Conservation (phyloP, 192 early-diverging fungal species). For the Coemansia umbellata region DNA sequence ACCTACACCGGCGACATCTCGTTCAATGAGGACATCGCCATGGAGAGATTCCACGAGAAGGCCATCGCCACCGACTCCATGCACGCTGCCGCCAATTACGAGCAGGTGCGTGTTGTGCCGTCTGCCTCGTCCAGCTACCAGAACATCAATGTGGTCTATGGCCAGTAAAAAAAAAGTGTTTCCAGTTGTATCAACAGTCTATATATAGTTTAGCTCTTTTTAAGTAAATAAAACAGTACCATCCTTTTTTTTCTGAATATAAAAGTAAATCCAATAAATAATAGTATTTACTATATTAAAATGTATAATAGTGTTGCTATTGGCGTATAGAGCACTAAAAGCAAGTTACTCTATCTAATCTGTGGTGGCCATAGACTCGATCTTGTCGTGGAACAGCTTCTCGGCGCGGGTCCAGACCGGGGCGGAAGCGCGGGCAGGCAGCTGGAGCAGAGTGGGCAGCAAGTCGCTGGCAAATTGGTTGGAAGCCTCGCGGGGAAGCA, state of each 20-base stretch:
- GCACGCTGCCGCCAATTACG: slow-evolving; percentile 43
- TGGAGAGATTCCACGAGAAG: slow-evolving; percentile 47
- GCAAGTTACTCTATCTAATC: slow-evolving; percentile 14
- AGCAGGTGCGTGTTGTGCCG: slow-evolving; percentile 36
- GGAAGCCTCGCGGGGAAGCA: slow-evolving; percentile 88
- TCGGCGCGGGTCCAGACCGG: slow-evolving; percentile 83
- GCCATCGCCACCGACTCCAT: slow-evolving; percentile 45
- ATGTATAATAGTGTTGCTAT: no score
- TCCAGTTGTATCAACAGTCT: neutral
- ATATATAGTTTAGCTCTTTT: no score
- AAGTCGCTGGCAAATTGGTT: slow-evolving; percentile 86
- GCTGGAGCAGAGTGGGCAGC: slow-evolving; percentile 74
- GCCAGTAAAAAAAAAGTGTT: slow-evolving; percentile 18
- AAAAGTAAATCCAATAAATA: neutral
- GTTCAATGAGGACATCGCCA: slow-evolving; percentile 48
- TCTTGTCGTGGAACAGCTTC: slow-evolving; percentile 79
- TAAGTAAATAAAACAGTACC: neutral
- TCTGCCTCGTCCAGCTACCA: slow-evolving; percentile 38
- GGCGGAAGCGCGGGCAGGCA: slow-evolving; percentile 61
- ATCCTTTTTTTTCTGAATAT: neutral
- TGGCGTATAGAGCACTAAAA: neutral
- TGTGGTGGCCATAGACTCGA: slow-evolving; percentile 52
- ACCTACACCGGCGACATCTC: slow-evolving; percentile 35
- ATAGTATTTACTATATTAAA: no score
- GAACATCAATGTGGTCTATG: slow-evolving; percentile 37